These are phyloP conservation scores for Pseudoturritis turrita DNA, from an alignment of 345 rosid species.

Conservation along the genomic window DNA sequence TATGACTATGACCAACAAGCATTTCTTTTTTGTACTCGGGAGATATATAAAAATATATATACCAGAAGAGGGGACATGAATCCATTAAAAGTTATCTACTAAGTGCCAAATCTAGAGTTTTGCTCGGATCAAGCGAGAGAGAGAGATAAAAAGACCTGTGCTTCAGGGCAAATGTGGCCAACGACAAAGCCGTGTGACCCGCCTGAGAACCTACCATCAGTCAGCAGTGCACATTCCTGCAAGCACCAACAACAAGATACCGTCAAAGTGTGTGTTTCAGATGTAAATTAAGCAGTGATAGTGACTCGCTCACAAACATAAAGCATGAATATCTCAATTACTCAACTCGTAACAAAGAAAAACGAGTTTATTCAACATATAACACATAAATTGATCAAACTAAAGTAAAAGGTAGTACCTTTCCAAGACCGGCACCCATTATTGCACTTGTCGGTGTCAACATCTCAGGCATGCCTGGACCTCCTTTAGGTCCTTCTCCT, in stretches of 20 bases:
- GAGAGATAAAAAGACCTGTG: constrained; percentile 55
- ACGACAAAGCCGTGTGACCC: constrained; percentile 99
- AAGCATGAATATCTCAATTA: background rate
- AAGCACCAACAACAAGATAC: constrained; percentile 15
- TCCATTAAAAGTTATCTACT: no score
- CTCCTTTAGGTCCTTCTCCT: constrained; percentile 99
- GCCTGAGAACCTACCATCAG: constrained; percentile 98
- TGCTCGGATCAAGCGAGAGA: background rate
- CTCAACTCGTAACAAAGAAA: background rate
- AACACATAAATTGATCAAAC: background rate
- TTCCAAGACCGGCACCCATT: constrained; percentile 99
- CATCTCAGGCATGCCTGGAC: constrained; percentile 99
- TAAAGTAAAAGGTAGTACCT: constrained; percentile 39
- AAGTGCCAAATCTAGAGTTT: background rate
- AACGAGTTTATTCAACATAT: background rate
- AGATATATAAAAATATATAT: no score
- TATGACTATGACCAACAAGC: no score
- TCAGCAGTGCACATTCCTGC: constrained; percentile 92
- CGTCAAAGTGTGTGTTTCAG: background rate
- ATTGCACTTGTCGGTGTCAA: constrained; percentile 98
- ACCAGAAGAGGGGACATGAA: no score
- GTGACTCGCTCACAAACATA: background rate
- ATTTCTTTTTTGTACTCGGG: no score
- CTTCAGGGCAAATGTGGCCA: constrained; percentile 97
- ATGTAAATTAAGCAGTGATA: background rate